These are phyloP conservation scores for Thielaviopsis ethacetica DNA, from an alignment of 2,329 filamentous ascomycete species.

Conservation along the genomic window DNA sequence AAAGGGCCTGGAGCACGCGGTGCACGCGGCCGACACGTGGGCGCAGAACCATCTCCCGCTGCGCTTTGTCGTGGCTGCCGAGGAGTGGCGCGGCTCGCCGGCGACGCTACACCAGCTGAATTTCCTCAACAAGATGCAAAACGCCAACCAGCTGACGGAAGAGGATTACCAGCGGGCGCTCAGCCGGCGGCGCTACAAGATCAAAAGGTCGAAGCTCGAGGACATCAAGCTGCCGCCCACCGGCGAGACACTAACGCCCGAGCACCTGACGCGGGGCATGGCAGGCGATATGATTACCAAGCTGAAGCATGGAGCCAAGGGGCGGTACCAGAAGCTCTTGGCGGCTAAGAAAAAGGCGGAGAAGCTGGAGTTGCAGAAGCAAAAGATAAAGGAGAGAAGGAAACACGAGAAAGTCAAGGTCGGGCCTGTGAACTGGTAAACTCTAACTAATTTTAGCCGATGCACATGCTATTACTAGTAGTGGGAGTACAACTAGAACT, in stretches of 20 bases:
- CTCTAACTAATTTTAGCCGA: too few relatives aligned
- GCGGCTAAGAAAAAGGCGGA: slow-evolving; percentile 31
- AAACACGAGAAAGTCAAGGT: slow-evolving; percentile 37
- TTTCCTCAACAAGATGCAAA: slow-evolving; percentile 51
- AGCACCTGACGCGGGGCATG: slow-evolving; percentile 58
- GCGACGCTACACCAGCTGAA: slow-evolving; percentile 51
- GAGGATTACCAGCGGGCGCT: slow-evolving; percentile 27
- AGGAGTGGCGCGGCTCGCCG: slow-evolving; percentile 52
- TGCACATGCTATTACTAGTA: too few relatives aligned
- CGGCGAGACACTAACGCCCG: slow-evolving; percentile 24
- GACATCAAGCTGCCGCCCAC: not conserved
- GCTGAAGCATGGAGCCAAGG: slow-evolving; percentile 65
- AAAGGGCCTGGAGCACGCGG: slow-evolving; percentile 52
- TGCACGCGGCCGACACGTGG: slow-evolving; percentile 74
- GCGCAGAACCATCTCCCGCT: slow-evolving; percentile 48
- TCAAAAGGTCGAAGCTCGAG: not conserved
- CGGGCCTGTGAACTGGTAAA: slow-evolving; percentile 27
- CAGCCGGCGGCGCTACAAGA: slow-evolving; percentile 14
- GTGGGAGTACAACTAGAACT: too few relatives aligned
- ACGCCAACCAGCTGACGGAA: slow-evolving; percentile 18
- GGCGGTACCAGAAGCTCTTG: slow-evolving; percentile 37
- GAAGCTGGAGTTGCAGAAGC: slow-evolving; percentile 21
- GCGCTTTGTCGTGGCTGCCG: slow-evolving; percentile 46
- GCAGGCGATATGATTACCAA: slow-evolving; percentile 89
- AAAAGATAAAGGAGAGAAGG: slow-evolving; percentile 24